Percentiles rank a stretch among this genome's conserved stretches.
phyloP scores from a whole-genome alignment of 1,284 basidiomycete species.

The Cutaneotrichosporon arboriforme region DNA sequence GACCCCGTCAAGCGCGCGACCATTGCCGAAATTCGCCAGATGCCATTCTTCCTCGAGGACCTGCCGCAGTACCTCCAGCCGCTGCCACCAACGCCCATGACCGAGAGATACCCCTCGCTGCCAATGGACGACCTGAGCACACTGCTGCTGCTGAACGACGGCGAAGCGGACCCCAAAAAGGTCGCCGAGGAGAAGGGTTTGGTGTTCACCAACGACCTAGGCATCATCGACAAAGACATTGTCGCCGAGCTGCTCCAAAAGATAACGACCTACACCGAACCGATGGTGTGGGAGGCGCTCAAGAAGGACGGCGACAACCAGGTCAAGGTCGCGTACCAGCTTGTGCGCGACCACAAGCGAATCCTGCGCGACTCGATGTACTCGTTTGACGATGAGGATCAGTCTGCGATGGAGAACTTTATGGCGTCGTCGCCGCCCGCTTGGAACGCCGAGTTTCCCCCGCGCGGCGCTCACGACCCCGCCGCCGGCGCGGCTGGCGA shows the following conservation, averaged over 20 bases:
- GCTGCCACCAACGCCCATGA: constrained; percentile 67
- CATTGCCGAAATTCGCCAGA: constrained; percentile 77
- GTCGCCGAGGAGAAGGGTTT: constrained; percentile 46
- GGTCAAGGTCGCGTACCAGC: constrained; percentile 93
- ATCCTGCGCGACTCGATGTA: constrained; percentile 63
- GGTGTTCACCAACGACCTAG: constrained; percentile 56
- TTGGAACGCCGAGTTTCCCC: constrained; percentile 50
- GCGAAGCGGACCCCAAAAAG: constrained; percentile 40
- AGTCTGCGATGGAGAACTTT: constrained; percentile 51
- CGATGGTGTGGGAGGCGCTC: constrained; percentile 80
- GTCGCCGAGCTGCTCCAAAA: constrained; percentile 72
- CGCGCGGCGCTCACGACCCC: neutral
- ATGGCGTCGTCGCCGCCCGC: constrained; percentile 52
- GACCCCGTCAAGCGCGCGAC: constrained; percentile 91
- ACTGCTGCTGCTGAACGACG: constrained; percentile 38
- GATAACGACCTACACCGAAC: constrained; percentile 70
- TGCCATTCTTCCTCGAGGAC: constrained; percentile 80
- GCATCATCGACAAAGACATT: constrained; percentile 81
- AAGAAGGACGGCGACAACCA: constrained; percentile 83
- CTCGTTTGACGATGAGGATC: constrained; percentile 40
- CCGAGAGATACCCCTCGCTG: constrained; percentile 39
- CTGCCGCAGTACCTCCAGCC: constrained; percentile 82
- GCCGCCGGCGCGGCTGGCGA: constrained; percentile 12
- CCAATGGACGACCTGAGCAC: constrained; percentile 45
- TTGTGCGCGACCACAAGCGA: constrained; percentile 81